Conservation (phyloP, 2,329 filamentous ascomycete species). For the Metarhizium album region DNA sequence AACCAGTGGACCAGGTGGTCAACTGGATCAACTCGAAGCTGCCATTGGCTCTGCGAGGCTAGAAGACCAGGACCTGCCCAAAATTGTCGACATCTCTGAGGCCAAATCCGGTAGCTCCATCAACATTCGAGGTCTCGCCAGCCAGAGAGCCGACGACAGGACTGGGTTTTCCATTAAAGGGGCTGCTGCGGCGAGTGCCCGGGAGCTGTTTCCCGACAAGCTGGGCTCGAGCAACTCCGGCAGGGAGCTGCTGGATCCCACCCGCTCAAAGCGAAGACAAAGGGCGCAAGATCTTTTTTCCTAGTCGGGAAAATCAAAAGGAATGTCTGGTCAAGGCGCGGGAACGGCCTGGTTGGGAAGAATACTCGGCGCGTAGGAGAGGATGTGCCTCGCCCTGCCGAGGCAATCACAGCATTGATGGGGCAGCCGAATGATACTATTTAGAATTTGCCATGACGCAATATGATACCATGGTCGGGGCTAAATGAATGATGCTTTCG, state of each 20-base stretch:
- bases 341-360: neutral
- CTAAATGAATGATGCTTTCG: neutral
- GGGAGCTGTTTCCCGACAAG: conserved; percentile 60
- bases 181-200: conserved; percentile 34
- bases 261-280: conserved; percentile 43
- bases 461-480: conserved; percentile 16
- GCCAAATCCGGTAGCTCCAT: conserved; percentile 34
- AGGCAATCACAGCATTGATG: neutral
- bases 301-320: conserved; percentile 18
- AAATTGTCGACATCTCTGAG: conserved; percentile 45
- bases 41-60: conserved; percentile 27
- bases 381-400: neutral
- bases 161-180: conserved; percentile 58
- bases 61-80: conserved; percentile 33
- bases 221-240: conserved; percentile 45
- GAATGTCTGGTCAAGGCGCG: neutral
- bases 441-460: neutral
- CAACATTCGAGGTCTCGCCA: conserved; percentile 50
- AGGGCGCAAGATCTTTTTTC: conserved; percentile 65
- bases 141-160: conserved; percentile 30
- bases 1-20: conserved; percentile 15
- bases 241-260: conserved; percentile 57
- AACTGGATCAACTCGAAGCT: conserved; percentile 28
- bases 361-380: neutral
- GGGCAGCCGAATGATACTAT: neutral